Base-by-base conservation (phyloP, 2,329 filamentous ascomycete species). In the Nectriaceae sp. region DNA sequence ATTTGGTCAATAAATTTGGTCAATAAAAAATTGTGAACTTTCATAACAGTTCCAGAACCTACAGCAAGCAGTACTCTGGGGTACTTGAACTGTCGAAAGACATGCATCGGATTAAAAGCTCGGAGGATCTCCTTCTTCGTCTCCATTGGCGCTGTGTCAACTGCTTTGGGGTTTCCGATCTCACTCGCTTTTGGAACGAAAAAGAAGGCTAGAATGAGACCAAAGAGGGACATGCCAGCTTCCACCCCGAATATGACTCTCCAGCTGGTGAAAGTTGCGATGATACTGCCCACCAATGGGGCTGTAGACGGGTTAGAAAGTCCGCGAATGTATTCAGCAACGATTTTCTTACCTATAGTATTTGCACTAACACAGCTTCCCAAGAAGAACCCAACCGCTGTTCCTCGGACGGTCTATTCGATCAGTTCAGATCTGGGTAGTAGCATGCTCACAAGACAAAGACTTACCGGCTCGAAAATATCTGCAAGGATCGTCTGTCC, bases 191-290 rank as follows among this genome's bases (percentile, higher is more conserved):
- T 47, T 1, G 62, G 62, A n/a, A 64, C 50, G 39, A 64, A 64
- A 2, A 63, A 45, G 3, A 59, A 55, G 1, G 62, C 54, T 2
- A 64, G 49, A 3, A 51, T 46, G 4, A 62, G 26, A 1, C 62
- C 62, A 3, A 64, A 44, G 4, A 62, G 20, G 1, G 54, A 60
- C 60, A 62, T 62, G 5, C 61, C 60, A 0, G 59, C 59, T n/a
- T 63, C 62, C 5, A 58, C 57, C 1, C 48, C 62, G 5, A 55
- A 64, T 4, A 64, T 65, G 3, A 62, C 57, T 31, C 62, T 40
- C 62, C 62, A 64, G 15, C 59, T 62, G 3, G 62, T 55, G 11
- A 51, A 64, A 0, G 62, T 65, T 0, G 60, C 60, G 13, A 64
- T 63, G 13, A 63, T 42, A 31, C 62, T 64, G 5, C 62, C 62